Evolutionary conservation across 164 flowering plant genomes (phyloP).

Genomic region (Umbellularia californica): DNA sequence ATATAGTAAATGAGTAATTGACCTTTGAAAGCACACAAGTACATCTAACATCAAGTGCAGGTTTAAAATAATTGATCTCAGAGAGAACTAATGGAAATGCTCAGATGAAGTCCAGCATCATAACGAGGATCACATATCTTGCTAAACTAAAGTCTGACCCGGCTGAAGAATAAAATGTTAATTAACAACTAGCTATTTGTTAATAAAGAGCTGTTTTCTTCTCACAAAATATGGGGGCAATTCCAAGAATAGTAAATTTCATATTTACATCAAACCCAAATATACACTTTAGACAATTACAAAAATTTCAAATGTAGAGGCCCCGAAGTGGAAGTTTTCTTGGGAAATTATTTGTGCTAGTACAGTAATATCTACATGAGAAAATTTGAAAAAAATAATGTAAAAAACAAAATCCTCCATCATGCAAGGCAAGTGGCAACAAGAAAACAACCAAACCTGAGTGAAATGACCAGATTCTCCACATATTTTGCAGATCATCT

Average conservation of each 20-base stretch:
- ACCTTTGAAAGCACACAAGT: background rate
- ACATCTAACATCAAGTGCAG: background rate
- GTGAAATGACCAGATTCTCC: conserved; percentile 97
- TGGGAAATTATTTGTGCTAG: background rate
- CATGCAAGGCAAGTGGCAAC: background rate
- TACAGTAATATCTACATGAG: background rate
- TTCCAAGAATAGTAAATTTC: background rate
- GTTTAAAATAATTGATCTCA: background rate
- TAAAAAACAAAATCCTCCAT: background rate
- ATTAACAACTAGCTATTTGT: background rate
- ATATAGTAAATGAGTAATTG: background rate
- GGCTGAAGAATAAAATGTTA: background rate
- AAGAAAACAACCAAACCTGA: conserved; percentile 51
- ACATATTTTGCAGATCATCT: conserved; percentile 98
- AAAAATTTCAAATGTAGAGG: too few relatives aligned
- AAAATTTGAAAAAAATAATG: too few relatives aligned
- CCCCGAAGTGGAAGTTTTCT: background rate
- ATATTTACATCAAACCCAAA: background rate
- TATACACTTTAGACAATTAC: background rate
- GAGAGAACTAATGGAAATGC: background rate
- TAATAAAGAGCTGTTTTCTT: background rate
- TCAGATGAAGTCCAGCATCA: background rate
- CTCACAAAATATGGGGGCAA: too few relatives aligned
- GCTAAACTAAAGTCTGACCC: background rate
- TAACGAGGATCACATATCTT: background rate